Percentiles rank a stretch among this genome's conserved stretches.
Conservation (phyloP, 306 rosid species). For the Vachellia collinsii region DNA sequence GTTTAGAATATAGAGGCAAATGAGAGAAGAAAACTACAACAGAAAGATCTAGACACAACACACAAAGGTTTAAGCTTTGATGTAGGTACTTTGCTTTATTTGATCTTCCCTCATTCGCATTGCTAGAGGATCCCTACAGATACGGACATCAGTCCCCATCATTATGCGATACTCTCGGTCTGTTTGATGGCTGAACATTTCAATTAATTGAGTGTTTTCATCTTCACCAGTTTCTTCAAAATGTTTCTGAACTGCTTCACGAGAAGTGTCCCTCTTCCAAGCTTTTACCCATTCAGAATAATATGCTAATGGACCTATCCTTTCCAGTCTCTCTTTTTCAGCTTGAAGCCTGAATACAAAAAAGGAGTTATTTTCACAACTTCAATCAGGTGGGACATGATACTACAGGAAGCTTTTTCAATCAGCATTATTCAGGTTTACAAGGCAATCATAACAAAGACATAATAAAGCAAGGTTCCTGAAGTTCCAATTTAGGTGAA, state of each 20-base stretch:
- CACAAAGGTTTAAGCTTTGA: slow-evolving; percentile 44
- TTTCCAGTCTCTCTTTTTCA: slow-evolving; percentile 73
- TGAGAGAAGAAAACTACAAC: slow-evolving; percentile 28
- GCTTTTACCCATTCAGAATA: slow-evolving; percentile 97
- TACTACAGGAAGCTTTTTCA: slow-evolving; percentile 10
- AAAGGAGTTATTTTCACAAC: slow-evolving; percentile 20
- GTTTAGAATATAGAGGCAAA: slow-evolving; percentile 16
- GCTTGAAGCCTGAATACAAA: slow-evolving; percentile 71
- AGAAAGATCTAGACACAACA: slow-evolving; percentile 27
- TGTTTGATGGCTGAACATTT: slow-evolving; percentile 86
- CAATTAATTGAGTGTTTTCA: slow-evolving; percentile 76
- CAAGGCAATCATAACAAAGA: slow-evolving; percentile 29
- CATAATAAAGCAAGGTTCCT: slow-evolving; percentile 18
- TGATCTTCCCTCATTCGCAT: slow-evolving; percentile 95
- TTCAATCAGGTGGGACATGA: slow-evolving; percentile 26
- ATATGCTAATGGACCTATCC: slow-evolving; percentile 70
- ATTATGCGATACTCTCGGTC: slow-evolving; percentile 90
- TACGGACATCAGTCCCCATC: slow-evolving; percentile 97
- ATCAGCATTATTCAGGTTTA: slow-evolving; percentile 31
- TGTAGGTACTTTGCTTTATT: slow-evolving; percentile 89
- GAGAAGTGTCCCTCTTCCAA: slow-evolving; percentile 88
- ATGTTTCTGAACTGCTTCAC: slow-evolving; percentile 84
- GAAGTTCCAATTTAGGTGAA: neutral
- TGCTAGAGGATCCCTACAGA: slow-evolving; percentile 89
- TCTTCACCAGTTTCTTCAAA: slow-evolving; percentile 95